A percentile compares a stretch with the other conserved stretches of the same genome.
These are phyloP conservation scores for Peronospora destructor DNA, from an alignment of 352 stramenopile genomes.

Conservation along the genomic window DNA sequence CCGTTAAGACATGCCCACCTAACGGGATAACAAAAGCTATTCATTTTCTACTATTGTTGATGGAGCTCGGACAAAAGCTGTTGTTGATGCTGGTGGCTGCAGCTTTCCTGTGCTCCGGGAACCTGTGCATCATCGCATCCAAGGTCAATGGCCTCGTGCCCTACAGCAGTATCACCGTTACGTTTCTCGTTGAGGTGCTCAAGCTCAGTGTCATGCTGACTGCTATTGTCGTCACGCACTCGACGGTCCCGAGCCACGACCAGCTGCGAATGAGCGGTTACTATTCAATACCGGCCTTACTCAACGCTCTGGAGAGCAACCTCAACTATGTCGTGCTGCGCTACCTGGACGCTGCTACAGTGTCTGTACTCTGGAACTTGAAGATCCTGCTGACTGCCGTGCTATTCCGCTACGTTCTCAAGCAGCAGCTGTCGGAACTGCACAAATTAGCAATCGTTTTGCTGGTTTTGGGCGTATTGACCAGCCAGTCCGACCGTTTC, in stretches of 20 bases:
- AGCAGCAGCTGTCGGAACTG: slow-evolving; percentile 55
- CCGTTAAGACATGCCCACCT: too few species aligned
- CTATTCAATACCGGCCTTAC: slow-evolving; percentile 67
- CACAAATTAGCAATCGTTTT: slow-evolving; percentile 67
- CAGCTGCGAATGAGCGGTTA: slow-evolving; percentile 38
- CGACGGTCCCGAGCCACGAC: slow-evolving; percentile 25
- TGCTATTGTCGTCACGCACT: slow-evolving; percentile 33
- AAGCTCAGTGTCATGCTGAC: slow-evolving; percentile 48
- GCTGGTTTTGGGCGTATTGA: slow-evolving; percentile 74
- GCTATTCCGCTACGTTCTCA: slow-evolving; percentile 74
- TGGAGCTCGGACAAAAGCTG: slow-evolving; percentile 33
- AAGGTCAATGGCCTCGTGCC: slow-evolving; percentile 58
- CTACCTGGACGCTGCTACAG: slow-evolving; percentile 74
- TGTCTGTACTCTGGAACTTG: slow-evolving; percentile 84
- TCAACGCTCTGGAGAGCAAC: slow-evolving; percentile 84
- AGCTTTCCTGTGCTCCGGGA: slow-evolving; percentile 64
- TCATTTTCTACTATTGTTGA: not conserved
- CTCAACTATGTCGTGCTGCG: slow-evolving; percentile 80
- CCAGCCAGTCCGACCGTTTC: slow-evolving; percentile 59
- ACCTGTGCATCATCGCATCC: slow-evolving; percentile 81
- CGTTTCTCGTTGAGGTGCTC: slow-evolving; percentile 75
- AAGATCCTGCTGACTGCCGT: slow-evolving; percentile 83
- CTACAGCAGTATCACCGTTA: slow-evolving; percentile 83
- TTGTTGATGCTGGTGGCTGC: slow-evolving; percentile 53
- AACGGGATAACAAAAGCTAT: too few species aligned